Evolutionary conservation across 2,329 filamentous ascomycete genomes (phyloP), one percentile per base, ranked within the genome.

Genomic region (Diaporthe humulicola): DNA sequence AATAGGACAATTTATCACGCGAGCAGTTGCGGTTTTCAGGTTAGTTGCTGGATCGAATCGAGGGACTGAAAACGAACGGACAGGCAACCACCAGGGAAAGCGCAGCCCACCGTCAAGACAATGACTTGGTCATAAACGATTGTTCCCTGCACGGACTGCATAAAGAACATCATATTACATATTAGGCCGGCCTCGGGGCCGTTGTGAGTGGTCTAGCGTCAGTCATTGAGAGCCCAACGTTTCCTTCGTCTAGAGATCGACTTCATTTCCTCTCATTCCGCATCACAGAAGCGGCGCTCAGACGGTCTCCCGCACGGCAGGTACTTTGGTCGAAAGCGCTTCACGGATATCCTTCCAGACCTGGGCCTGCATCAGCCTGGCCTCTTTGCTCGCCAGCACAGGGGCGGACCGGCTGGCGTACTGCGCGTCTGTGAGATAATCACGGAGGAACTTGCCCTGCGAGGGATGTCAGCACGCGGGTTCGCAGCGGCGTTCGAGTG

Each of bases 401-500:
- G 42, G 28, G 1, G 42, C 56, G 4, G 75, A 57, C 48, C 70
- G 45, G 48, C 75, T 76, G 40, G 15, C 15, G 40, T 76, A 76
- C n/a, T 61, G 73, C 1, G 74, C 48, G 28, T 76, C 73, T 8
- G 73, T 57, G 4, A 70, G 25, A 9, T 75, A 76, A n/a, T 50
- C 38, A 42, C 42, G 33, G 17, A 75, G 42, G 15, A 76, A 76
- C 45, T 73, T 76, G 19, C 75, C 73, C 75, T 76, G 36, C n/a
- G 4, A 10, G 7, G 17, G 14, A 6, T 17, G 33, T 67, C 33
- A 67, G 64, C 45, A 9, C 12, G 33, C n/a, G 12, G 56, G 2
- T 40, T 28, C n/a, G 19, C 40, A 22, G 14, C 4, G 48, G 33
- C 8, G 9, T 33, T 36, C 4, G 40, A 5, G 38, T 30, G 6